Conservation (phyloP, 1,139 yeast species). For the Yamadazyma dendronema region DNA sequence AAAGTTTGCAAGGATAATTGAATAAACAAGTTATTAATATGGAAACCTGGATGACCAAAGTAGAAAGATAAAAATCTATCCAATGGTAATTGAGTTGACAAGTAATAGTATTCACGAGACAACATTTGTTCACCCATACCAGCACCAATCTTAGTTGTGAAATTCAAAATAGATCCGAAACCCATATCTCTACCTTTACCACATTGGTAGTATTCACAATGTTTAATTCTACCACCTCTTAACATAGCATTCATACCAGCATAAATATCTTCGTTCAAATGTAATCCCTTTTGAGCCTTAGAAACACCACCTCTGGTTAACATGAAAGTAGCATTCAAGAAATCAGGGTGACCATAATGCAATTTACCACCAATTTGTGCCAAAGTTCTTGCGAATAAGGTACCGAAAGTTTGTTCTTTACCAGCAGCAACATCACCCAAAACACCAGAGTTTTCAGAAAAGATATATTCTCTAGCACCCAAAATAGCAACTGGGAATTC, state of each 20-base stretch:
- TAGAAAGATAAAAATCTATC: constrained; percentile 97
- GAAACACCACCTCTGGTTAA: constrained; percentile 99
- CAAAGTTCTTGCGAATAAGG: constrained; percentile 93
- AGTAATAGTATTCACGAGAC: constrained; percentile 95
- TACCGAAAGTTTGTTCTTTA: constrained; percentile 99
- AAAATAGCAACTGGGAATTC: constrained; percentile 89
- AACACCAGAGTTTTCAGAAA: constrained; percentile 98
- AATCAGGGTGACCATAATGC: constrained; percentile 99
- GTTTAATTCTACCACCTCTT: constrained; percentile 99
- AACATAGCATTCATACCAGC: constrained; percentile 98
- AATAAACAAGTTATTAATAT: constrained; percentile 92
- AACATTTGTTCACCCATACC: constrained; percentile 99
- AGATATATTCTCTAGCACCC: constrained; percentile 99
- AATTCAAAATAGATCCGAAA: constrained; percentile 96
- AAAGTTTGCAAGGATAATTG: constrained; percentile 91
- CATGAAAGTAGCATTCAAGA: constrained; percentile 91
- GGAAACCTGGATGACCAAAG: constrained; percentile 99
- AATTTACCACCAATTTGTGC: constrained; percentile 98
- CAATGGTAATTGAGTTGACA: constrained; percentile 95
- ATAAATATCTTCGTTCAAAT: constrained; percentile 97
- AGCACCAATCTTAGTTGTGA: constrained; percentile 99
- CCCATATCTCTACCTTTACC: constrained; percentile 99
- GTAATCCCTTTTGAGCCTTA: constrained; percentile 97
- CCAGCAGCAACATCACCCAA: constrained; percentile 99
- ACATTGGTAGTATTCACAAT: constrained; percentile 98